Conservation (phyloP, 306 rosid genomes). For the Acacia confusa region DNA sequence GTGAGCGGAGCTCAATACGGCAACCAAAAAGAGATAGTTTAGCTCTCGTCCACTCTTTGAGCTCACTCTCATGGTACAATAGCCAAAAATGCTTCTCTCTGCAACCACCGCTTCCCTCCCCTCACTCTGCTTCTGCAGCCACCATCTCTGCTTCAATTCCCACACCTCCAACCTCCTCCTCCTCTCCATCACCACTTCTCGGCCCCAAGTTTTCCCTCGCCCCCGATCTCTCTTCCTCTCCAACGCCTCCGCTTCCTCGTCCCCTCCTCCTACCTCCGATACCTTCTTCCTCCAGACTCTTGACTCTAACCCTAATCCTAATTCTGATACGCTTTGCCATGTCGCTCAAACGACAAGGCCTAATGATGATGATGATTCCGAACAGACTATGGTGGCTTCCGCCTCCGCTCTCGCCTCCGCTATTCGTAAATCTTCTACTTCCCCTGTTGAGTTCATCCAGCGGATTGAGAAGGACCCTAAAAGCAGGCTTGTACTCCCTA, state of each 20-base stretch:
- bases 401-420: slow-evolving; percentile 77
- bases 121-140: slow-evolving; percentile 20
- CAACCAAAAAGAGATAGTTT: too few relatives aligned
- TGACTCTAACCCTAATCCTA: slow-evolving; percentile 38
- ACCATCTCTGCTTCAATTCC: slow-evolving; percentile 13
- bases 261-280: background rate
- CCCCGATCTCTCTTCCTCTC: slow-evolving; percentile 17
- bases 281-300: slow-evolving; percentile 48
- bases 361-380: slow-evolving; percentile 26
- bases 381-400: slow-evolving; percentile 46
- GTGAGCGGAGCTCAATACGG: background rate
- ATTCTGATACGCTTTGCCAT: slow-evolving; percentile 40
- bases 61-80: background rate
- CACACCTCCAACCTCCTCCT: slow-evolving; percentile 24
- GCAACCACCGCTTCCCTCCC: slow-evolving; percentile 32
- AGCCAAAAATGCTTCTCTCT: slow-evolving; percentile 48
- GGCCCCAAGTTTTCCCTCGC: background rate
- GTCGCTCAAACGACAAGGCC: slow-evolving; percentile 32
- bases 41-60: background rate
- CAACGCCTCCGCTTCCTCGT: slow-evolving; percentile 17
- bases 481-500: slow-evolving; percentile 62
- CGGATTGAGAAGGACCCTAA: slow-evolving; percentile 48
- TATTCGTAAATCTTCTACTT: slow-evolving; percentile 72
- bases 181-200: slow-evolving; percentile 11
- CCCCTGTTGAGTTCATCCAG: slow-evolving; percentile 80